Evolutionary conservation across 164 flowering plant species (phyloP), one percentile per base, ranked within the genome.

Genomic region (Taxillus chinensis): DNA sequence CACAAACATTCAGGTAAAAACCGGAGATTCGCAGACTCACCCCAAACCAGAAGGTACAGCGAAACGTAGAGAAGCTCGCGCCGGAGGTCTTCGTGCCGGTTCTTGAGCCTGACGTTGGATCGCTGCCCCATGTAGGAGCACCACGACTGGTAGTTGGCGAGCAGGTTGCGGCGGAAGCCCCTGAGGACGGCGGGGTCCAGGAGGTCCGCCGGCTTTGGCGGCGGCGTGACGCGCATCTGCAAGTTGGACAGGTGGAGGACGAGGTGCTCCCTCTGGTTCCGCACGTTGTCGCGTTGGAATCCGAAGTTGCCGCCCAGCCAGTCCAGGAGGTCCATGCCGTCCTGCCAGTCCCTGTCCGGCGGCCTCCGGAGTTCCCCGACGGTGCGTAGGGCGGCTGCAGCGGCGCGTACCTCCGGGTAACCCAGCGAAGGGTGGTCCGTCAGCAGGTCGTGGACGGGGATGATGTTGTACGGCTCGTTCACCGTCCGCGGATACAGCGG

Each of bases 221-320:
- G 84, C 0, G 85, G 83, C 2, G 67, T 74, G 55, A 87, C 82
- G 49, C 92, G 86, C 97, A 93, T 93, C 74, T 90, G 99, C 39
- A 86, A 70, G 74, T 93, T 93, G 49, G 99, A 86, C 16, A 93
- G 71, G 73, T 90, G 97, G 40, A 93, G 89, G 4, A 93, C 95
- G 45, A 93, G 70, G 66, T 93, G 92, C 73, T 93, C 97, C 57
- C 97, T 48, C 68, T 90, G 97, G 80, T 93, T 90, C 59, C 86
- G 71, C 2, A 90, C 87, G 79, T 82, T 93, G 71, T 84, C 95
- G 11, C 10, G 17, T 61, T 93, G 99, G 66, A 93, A 93, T 4
- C 99, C 96, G 65, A 93, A 93, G 74, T 78, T 76, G 39, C 62
- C 27, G 4, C 91, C 95, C 1, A 93, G 82, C 99, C 97, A 93